Evolutionary conservation across 768 basidiomycete genomes (phyloP).

Genomic region (Tephrocybe sp.): DNA sequence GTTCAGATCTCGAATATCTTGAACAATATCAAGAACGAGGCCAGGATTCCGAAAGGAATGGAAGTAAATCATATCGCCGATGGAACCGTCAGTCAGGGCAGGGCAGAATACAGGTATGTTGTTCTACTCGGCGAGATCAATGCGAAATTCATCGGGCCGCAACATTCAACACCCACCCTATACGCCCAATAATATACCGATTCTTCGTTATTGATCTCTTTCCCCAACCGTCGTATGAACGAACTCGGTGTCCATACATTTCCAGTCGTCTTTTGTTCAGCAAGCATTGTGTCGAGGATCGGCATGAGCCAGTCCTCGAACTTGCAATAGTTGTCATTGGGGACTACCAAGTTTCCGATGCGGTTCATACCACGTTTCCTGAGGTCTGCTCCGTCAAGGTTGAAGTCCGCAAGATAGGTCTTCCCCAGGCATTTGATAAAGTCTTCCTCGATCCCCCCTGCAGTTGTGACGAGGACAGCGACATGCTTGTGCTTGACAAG

Average conservation of each 20-base stretch:
- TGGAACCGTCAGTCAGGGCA: constrained; percentile 94
- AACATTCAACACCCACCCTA: constrained; percentile 62
- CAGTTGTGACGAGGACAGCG: constrained; percentile 90
- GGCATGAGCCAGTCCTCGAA: constrained; percentile 99
- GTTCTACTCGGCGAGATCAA: constrained; percentile 62
- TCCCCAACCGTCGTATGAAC: constrained; percentile 91
- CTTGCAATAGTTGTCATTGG: constrained; percentile 98
- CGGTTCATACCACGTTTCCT: constrained; percentile 93
- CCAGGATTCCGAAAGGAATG: constrained; percentile 91
- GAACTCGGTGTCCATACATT: constrained; percentile 90
- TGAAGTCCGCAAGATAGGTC: constrained; percentile 93
- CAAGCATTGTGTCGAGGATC: constrained; percentile 86
- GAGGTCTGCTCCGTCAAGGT: constrained; percentile 86
- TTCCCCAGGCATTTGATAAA: constrained; percentile 98
- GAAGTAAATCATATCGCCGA: constrained; percentile 99
- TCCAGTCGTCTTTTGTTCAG: constrained; percentile 75
- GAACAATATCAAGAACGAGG: constrained; percentile 89
- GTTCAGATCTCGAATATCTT: constrained; percentile 90
- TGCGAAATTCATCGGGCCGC: constrained; percentile 12
- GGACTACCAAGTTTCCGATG: constrained; percentile 94
- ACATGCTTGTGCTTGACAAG: constrained; percentile 94
- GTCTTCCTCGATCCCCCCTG: constrained; percentile 98
- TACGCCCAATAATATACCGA: constrained; percentile 99
- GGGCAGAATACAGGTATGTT: constrained; percentile 99
- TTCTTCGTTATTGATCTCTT: constrained; percentile 96